phyloP scores from a whole-genome alignment of 2,329 filamentous ascomycete genomes.

The Cladosporium sphaerospermum region DNA sequence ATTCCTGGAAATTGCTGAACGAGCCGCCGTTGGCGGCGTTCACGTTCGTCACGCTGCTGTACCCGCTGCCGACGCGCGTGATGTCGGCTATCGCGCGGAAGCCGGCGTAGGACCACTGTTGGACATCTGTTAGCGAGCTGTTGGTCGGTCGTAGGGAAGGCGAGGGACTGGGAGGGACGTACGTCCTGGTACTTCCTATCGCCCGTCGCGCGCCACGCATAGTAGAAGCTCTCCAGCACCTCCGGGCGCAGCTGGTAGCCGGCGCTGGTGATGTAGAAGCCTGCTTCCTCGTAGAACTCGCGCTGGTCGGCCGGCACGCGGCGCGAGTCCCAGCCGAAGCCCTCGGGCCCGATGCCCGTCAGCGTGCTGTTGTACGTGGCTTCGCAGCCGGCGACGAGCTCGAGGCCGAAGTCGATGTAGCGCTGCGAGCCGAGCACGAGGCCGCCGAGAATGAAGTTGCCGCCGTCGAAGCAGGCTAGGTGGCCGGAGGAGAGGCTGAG shows the following conservation, averaged over 20 bases:
- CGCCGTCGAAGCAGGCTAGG: conserved; percentile 75
- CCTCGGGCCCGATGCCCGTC: conserved; percentile 72
- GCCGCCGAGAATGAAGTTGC: conserved; percentile 78
- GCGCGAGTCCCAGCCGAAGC: conserved; percentile 33
- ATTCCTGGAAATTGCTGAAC: conserved; percentile 69
- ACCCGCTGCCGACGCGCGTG: conserved; percentile 60
- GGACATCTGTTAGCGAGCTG: too few species aligned
- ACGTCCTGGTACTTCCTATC: conserved; percentile 66
- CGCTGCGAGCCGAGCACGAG: conserved; percentile 58
- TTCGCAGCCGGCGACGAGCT: conserved; percentile 66
- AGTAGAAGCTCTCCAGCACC: conserved; percentile 79
- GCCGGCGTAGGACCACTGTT: conserved; percentile 67
- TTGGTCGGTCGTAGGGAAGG: too few species aligned
- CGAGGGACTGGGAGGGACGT: conserved; percentile 2
- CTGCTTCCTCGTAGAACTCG: conserved; percentile 58
- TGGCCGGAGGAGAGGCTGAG: conserved; percentile 38
- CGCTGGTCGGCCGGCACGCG: conserved; percentile 28
- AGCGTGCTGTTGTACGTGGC: conserved; percentile 63
- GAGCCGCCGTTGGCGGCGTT: conserved; percentile 56
- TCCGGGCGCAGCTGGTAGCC: conserved; percentile 70
- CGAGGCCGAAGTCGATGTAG: conserved; percentile 68
- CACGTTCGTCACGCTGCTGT: conserved; percentile 60
- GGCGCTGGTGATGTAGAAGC: conserved; percentile 62
- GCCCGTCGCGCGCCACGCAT: conserved; percentile 75
- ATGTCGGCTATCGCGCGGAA: conserved; percentile 63